A percentile compares a stretch with the other conserved stretches of the same genome.
Conservation (phyloP, 208 protist genomes). For the Leishmania tropica region DNA sequence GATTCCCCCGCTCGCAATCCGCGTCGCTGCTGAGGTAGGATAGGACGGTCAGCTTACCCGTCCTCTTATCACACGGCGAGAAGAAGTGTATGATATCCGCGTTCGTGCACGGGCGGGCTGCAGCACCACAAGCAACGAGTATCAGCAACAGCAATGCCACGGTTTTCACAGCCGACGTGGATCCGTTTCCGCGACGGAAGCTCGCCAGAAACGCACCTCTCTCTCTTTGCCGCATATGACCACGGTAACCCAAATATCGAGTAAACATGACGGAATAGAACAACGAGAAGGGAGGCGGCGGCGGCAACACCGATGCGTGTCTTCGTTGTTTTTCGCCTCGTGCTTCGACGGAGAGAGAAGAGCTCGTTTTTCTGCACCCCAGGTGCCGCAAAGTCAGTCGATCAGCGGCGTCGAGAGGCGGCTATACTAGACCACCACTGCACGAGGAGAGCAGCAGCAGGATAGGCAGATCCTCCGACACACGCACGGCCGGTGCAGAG, state of each 20-base stretch:
- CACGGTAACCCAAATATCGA: neutral
- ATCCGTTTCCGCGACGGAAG: too few species aligned
- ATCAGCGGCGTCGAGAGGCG: too few species aligned
- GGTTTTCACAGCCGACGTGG: neutral
- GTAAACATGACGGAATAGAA: neutral
- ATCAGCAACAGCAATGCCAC: neutral
- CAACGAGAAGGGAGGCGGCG: too few species aligned
- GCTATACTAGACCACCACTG: too few species aligned
- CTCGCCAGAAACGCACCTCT: neutral
- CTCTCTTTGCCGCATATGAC: neutral
- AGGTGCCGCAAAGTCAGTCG: too few species aligned
- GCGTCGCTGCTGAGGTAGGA: neutral
- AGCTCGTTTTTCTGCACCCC: neutral
- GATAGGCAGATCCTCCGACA: too few species aligned
- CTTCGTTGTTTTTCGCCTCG: neutral
- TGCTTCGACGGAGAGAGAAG: neutral
- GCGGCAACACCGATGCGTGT: neutral
- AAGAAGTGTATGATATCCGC: neutral
- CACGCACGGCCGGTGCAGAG: too few species aligned
- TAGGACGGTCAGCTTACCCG: neutral
- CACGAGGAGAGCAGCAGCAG: too few species aligned
- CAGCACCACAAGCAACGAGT: neutral
- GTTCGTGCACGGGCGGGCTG: neutral
- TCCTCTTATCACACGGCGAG: neutral
- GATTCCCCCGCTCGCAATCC: neutral